Evolutionary conservation across 2,329 filamentous ascomycete genomes (phyloP), one percentile per base, ranked within the genome.

Genomic region (Sporothrix schenckii): DNA sequence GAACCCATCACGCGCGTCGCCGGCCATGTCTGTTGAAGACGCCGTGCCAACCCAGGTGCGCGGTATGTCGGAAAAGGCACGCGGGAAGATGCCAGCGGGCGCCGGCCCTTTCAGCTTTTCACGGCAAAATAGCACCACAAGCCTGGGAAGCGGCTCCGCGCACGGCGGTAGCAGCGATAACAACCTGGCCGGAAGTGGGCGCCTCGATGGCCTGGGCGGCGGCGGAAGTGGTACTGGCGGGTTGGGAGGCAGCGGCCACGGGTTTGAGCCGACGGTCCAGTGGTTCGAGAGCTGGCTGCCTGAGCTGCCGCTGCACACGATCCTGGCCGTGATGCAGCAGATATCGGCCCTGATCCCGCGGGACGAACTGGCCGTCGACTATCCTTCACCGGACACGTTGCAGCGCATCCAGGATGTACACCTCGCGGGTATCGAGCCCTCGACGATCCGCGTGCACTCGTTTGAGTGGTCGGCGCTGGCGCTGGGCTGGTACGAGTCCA

Each of bases 281-380:
- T 98, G 95, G 94, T 92, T 98, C 74, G 93, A 97, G 75, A 91
- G 88, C 69, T 98, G 94, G 94, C 87, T 97, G n/a, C 91, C 92
- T 0, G 92, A 96, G 76, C 84, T 97, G 41, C 93, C 94, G 1
- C 86, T 98, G 1, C 94, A 97, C 80, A 96, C 93, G 0, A 89
- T 93, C 63, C 83, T 97, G 34, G 91, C 89, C 4, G 81, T 95
- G 13, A 92, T 96, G 69, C 86, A 89, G 74, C 89, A 91, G 76
- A 79, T 90, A 6, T 83, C 84, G 11, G 85, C 83, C 11, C 78
- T 89, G 24, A 77, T 93, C 79, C 79, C 89, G 75, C 76, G 84
- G 16, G 80, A 86, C 80, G 78, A 82, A 76, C 73, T 83, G 72
- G 77, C 77, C 52, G 80, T 77, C 71, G 70, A 69, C 53, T 34